Percentiles rank a stretch among this genome's conserved stretches.
Conservation (phyloP, 495 filamentous ascomycete species). For the Venustampulla echinocandica region DNA sequence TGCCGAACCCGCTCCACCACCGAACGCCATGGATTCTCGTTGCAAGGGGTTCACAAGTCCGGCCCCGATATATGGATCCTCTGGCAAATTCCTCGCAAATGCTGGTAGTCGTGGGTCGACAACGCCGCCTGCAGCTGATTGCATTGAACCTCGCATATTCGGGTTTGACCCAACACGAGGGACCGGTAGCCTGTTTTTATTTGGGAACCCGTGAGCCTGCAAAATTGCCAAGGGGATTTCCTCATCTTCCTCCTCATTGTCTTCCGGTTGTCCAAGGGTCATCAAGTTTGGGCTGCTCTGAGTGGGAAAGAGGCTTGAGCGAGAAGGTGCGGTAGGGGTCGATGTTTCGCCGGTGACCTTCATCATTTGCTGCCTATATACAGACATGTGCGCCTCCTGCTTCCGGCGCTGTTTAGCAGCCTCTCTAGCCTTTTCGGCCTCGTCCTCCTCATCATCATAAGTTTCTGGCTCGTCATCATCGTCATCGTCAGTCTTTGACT, state of each 20-base stretch:
- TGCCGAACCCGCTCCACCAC: conserved; percentile 45
- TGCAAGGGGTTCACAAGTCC: conserved; percentile 65
- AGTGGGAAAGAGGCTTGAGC: conserved; percentile 31
- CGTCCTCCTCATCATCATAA: conserved; percentile 75
- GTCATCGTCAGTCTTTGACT: conserved; percentile 30
- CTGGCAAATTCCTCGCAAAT: conserved; percentile 80
- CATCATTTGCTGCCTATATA: conserved; percentile 96
- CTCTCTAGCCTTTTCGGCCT: conserved; percentile 63
- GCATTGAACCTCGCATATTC: conserved; percentile 41
- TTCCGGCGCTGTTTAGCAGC: conserved; percentile 70
- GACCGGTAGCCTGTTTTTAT: conserved; percentile 69
- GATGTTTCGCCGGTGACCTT: conserved; percentile 77
- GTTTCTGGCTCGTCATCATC: conserved; percentile 44
- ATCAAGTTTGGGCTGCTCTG: conserved; percentile 48
- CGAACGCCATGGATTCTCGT: conserved; percentile 68
- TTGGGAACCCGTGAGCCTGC: conserved; percentile 87
- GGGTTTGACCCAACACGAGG: conserved; percentile 58
- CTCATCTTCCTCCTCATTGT: conserved; percentile 70
- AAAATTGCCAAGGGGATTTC: conserved; percentile 84
- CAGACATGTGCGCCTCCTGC: conserved; percentile 82
- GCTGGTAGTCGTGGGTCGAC: conserved; percentile 54
- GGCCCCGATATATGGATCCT: conserved; percentile 83
- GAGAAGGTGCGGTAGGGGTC: conserved; percentile 20
- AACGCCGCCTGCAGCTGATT: conserved; percentile 22
- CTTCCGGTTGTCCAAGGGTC: conserved; percentile 22